Evolutionary conservation across 306 rosid genomes (phyloP).

Genomic region (Dryas drummondii): DNA sequence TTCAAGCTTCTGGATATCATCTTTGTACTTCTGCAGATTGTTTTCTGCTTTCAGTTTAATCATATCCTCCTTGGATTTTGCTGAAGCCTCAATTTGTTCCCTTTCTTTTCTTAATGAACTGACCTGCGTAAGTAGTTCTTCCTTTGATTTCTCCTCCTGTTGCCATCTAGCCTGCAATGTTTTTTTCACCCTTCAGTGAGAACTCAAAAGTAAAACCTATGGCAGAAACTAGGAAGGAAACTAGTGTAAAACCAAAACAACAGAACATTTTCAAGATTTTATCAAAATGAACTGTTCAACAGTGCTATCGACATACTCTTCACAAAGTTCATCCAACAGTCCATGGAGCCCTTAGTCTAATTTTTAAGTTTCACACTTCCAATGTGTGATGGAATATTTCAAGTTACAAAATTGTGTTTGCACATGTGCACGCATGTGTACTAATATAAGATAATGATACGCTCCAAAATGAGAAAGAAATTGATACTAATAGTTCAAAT

Average conservation of each 20-base stretch:
- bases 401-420: background rate
- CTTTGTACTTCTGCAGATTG: conserved; percentile 57
- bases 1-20: conserved; percentile 72
- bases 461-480: background rate
- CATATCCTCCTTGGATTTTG: conserved; percentile 63
- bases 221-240: conserved; percentile 31
- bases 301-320: background rate
- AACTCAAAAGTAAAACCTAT: conserved; percentile 41
- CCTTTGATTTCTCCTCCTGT: conserved; percentile 62
- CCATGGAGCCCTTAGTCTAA: background rate
- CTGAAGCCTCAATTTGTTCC: conserved; percentile 67
- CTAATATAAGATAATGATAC: background rate
- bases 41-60: conserved; percentile 68
- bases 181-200: conserved; percentile 49
- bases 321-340: background rate
- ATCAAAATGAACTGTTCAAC: background rate
- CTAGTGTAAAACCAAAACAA: conserved; percentile 25
- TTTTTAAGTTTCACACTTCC: background rate
- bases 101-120: conserved; percentile 66
- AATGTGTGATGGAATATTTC: background rate
- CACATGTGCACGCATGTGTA: background rate
- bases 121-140: conserved; percentile 51
- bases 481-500: background rate
- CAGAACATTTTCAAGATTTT: background rate
- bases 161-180: conserved; percentile 78